A percentile compares a stretch with the other conserved stretches of the same genome.
These are phyloP conservation scores for Paecilomyces fulvus DNA, from an alignment of 2,329 filamentous ascomycete species.

Conservation along the genomic window DNA sequence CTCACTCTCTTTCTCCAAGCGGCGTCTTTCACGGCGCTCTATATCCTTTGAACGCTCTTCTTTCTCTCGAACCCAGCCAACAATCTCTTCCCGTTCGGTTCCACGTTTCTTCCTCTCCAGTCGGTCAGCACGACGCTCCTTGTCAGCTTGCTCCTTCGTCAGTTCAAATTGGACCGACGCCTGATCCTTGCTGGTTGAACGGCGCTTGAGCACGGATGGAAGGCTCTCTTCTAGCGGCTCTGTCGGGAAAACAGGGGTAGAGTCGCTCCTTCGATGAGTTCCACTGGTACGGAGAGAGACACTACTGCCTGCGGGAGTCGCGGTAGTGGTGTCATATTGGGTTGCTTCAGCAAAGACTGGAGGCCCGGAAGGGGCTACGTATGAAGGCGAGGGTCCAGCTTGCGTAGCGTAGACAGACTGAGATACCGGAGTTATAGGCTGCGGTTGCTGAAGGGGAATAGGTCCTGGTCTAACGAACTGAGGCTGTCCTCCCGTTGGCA, in stretches of 20 bases:
- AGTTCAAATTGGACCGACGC: constrained; percentile 50
- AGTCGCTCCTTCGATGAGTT: constrained; percentile 35
- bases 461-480: constrained; percentile 44
- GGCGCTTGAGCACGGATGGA: constrained; percentile 20
- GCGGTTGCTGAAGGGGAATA: constrained; percentile 74
- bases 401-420: constrained; percentile 54
- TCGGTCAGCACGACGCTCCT: constrained; percentile 32
- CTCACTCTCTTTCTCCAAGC: constrained; percentile 15
- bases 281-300: not conserved
- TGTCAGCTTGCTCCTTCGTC: constrained; percentile 48
- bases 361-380: constrained; percentile 33
- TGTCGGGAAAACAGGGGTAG: constrained; percentile 36
- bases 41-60: constrained; percentile 12
- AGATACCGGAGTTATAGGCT: constrained; percentile 66
- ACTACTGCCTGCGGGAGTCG: not conserved
- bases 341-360: constrained; percentile 28
- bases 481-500: constrained; percentile 14
- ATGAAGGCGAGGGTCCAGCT: constrained; percentile 29
- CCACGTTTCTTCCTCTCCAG: constrained; percentile 16
- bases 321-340: not conserved
- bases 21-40: constrained; percentile 12
- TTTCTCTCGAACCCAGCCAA: constrained; percentile 20
- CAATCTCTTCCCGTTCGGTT: constrained; percentile 13
- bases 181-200: constrained; percentile 27
- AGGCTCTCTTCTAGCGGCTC: constrained; percentile 16